Percentiles rank a stretch among this genome's conserved stretches.
These are phyloP conservation scores for Allomyces arbusculus DNA, from an alignment of 192 early-diverging fungal species.

Conservation along the genomic window DNA sequence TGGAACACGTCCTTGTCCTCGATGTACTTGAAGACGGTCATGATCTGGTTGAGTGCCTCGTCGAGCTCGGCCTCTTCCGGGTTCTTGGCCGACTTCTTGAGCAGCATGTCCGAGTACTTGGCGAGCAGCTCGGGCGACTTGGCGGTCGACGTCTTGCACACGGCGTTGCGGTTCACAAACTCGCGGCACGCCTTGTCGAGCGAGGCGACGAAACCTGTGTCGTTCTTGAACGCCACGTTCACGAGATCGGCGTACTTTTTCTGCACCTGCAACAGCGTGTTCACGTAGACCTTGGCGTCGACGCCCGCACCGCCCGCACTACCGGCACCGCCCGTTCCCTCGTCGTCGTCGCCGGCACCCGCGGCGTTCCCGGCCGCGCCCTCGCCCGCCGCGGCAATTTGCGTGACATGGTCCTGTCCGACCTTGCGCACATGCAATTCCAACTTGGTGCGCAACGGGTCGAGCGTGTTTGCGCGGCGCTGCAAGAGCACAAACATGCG, in stretches of 20 bases:
- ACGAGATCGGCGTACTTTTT: conserved; percentile 64
- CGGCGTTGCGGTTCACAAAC: conserved; percentile 77
- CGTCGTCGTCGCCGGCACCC: conserved; percentile 7
- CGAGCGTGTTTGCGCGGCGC: conserved; percentile 65
- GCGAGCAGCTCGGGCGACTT: conserved; percentile 80
- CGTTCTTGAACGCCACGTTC: conserved; percentile 53
- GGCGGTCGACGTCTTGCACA: conserved; percentile 44
- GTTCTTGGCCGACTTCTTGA: conserved; percentile 64
- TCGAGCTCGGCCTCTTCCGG: conserved; percentile 40
- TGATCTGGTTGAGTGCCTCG: conserved; percentile 24
- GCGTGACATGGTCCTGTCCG: conserved; percentile 58
- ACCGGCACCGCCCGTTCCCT: conserved; percentile 10
- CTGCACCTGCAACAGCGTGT: conserved; percentile 69
- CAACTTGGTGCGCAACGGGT: conserved; percentile 54
- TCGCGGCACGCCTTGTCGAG: conserved; percentile 84
- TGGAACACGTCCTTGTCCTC: conserved; percentile 97
- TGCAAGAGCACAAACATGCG: conserved; percentile 66
- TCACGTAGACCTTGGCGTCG: conserved; percentile 69
- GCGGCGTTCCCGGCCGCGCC: conserved; percentile 6
- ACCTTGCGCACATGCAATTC: conserved; percentile 56
- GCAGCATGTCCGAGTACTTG: conserved; percentile 68
- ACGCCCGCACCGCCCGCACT: conserved; percentile 10
- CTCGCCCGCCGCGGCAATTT: conserved; percentile 22
- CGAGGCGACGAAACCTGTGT: conserved; percentile 72
- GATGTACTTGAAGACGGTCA: conserved; percentile 90